A percentile compares a stretch with the other conserved stretches of the same genome.
Conservation (phyloP, 108 stramenopile species). For the Conticribra guillardii region DNA sequence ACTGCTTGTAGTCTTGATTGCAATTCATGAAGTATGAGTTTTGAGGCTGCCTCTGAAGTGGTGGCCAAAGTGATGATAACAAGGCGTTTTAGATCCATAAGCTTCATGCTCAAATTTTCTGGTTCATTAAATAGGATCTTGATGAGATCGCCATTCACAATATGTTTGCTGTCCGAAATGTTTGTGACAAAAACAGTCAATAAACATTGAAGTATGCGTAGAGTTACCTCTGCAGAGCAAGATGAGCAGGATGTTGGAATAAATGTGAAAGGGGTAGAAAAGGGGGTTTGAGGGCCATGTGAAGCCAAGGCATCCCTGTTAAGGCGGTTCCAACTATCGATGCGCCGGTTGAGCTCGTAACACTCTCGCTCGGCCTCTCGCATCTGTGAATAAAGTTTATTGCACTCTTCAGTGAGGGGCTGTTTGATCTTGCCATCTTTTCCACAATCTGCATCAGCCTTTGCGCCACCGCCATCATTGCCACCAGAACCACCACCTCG, state of each 20-base stretch:
- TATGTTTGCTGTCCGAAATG: constrained; percentile 37
- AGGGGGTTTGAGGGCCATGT: neutral
- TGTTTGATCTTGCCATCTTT: constrained; percentile 44
- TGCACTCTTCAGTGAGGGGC: constrained; percentile 55
- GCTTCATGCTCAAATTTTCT: constrained; percentile 19
- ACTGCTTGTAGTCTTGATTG: constrained; percentile 47
- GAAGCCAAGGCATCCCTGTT: constrained; percentile 56
- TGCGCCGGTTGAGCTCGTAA: constrained; percentile 61
- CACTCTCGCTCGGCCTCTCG: constrained; percentile 80
- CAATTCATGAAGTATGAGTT: constrained; percentile 60
- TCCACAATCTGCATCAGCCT: constrained; percentile 3
- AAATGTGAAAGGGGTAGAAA: constrained; percentile 22
- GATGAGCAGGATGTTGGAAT: constrained; percentile 67
- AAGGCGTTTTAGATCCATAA: constrained; percentile 55
- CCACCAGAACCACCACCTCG: neutral
- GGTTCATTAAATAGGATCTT: constrained; percentile 54
- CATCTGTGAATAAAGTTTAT: constrained; percentile 59
- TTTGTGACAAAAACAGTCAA: constrained; percentile 34
- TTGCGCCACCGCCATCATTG: constrained; percentile 6
- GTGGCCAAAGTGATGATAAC: constrained; percentile 64
- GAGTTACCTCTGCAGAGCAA: constrained; percentile 55
- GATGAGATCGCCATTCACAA: constrained; percentile 46
- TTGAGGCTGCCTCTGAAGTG: constrained; percentile 58
- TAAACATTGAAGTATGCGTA: constrained; percentile 59
- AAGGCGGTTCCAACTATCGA: constrained; percentile 76